These are phyloP conservation scores for Rhizophlyctis rosea DNA, from an alignment of 192 early-diverging fungal genomes.

Conservation along the genomic window DNA sequence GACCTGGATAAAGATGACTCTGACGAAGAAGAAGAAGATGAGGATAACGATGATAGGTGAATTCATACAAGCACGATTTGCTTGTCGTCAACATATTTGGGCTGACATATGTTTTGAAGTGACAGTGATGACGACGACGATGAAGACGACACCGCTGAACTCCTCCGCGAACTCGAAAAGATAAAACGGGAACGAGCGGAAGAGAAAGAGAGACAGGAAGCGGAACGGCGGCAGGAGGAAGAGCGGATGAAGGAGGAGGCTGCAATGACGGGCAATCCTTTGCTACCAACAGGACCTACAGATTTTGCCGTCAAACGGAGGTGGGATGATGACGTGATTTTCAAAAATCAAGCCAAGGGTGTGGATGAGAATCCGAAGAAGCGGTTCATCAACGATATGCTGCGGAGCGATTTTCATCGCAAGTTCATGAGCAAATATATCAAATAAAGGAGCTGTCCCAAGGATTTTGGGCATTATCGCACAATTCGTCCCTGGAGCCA, in stretches of 20 bases:
- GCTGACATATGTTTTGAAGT: slow-evolving; percentile 6
- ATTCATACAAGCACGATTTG: slow-evolving; percentile 30
- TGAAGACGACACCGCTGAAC: slow-evolving; percentile 87
- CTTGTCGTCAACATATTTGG: slow-evolving; percentile 6
- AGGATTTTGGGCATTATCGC: too few relatives aligned
- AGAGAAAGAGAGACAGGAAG: slow-evolving; percentile 78
- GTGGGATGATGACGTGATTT: slow-evolving; percentile 99
- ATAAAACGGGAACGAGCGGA: slow-evolving; percentile 90
- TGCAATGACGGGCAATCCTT: slow-evolving; percentile 76
- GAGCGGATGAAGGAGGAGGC: slow-evolving; percentile 58
- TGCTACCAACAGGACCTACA: slow-evolving; percentile 58
- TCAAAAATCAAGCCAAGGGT: slow-evolving; percentile 92
- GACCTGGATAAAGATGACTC: slow-evolving; percentile 50
- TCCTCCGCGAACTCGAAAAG: slow-evolving; percentile 70
- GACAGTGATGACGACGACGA: slow-evolving; percentile 55
- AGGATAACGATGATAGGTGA: slow-evolving; percentile 29
- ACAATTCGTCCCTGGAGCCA: too few relatives aligned
- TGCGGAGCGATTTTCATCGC: slow-evolving; percentile 93
- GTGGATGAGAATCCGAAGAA: slow-evolving; percentile 86
- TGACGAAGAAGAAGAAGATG: slow-evolving; percentile 44
- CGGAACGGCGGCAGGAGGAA: slow-evolving; percentile 62
- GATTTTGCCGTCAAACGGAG: slow-evolving; percentile 80
- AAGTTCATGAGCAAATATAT: slow-evolving; percentile 88
- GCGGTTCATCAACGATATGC: slow-evolving; percentile 95
- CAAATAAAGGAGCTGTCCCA: slow-evolving; percentile 11